Evolutionary conservation across 2,329 filamentous ascomycete genomes (phyloP), one percentile per base, ranked within the genome.

Genomic region (Diaporthe vexans): DNA sequence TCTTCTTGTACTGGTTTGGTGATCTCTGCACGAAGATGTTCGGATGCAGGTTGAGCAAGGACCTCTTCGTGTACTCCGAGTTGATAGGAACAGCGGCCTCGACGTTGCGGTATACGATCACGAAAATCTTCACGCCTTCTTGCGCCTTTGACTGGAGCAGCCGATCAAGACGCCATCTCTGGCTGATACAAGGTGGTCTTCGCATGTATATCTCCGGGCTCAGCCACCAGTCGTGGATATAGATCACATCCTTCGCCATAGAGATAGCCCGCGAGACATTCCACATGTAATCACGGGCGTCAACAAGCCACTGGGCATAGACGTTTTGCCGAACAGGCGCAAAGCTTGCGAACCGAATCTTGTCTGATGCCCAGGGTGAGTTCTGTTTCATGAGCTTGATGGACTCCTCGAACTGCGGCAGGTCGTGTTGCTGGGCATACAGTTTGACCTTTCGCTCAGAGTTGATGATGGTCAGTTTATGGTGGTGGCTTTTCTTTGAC

Each of bases 141-240:
- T 93, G 91, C 0, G 97, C 97, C 83, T 98, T 99, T 78, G 92
- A 92, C 82, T 98, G 94, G n/a, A 99, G 88, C 15, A 99, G 88
- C 79, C 97, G 90, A 83, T 99, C 97, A 10, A 99, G 89, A 71
- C 97, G 92, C 97, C 97, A 99, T 84, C 98, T 98, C 82, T 98
- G 96, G 81, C 95, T 98, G 84, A 98, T 98, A 59, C 94, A 95
- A 33, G 97, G 94, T 71, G 97, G 97, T 74, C 97, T 91, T 75
- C 97, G 91, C 92, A 98, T 93, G 85, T 99, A 99, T 58, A 99
- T 86, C 83, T 99, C 96, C 0, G 97, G 97, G 78, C 94, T 98
- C 54, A 99, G 86, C 97, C 97, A 99, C 97, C 97, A 99, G 83
- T 98, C 97, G 82, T 99, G 97, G 76, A 99, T 98, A 83, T 98